Evolutionary conservation across 495 filamentous ascomycete species (phyloP).

Genomic region (Extremus antarcticus): DNA sequence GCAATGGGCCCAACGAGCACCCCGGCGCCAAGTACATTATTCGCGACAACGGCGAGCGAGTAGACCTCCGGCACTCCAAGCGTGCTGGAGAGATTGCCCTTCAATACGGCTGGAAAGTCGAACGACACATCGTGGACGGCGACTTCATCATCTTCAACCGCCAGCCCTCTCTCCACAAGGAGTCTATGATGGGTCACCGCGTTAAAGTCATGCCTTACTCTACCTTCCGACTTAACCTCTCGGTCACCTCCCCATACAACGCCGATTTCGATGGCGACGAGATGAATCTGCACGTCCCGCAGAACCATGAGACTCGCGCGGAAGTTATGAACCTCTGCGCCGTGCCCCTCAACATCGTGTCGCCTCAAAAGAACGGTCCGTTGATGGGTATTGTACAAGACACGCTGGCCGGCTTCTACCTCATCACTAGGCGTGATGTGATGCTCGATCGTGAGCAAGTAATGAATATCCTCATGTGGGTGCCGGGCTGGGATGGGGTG

Average conservation of each 20-base stretch:
- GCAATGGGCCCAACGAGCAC: conserved; percentile 87
- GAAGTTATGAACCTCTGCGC: conserved; percentile 89
- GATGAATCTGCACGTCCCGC: conserved; percentile 99
- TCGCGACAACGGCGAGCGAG: conserved; percentile 78
- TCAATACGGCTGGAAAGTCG: conserved; percentile 96
- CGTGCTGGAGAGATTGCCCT: conserved; percentile 64
- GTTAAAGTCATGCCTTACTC: conserved; percentile 98
- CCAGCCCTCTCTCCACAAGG: conserved; percentile 96
- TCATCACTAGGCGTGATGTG: conserved; percentile 83
- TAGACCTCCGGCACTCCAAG: conserved; percentile 87
- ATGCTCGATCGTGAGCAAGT: conserved; percentile 83
- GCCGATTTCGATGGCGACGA: conserved; percentile 99
- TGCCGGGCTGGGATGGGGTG: conserved; percentile 92
- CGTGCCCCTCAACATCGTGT: conserved; percentile 95
- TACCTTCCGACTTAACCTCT: conserved; percentile 92
- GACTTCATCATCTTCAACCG: conserved; percentile 99
- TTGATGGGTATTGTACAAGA: conserved; percentile 99
- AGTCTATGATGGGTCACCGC: conserved; percentile 99
- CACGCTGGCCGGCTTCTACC: conserved; percentile 91
- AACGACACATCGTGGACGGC: conserved; percentile 87
- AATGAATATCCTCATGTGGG: conserved; percentile 94
- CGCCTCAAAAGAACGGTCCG: conserved; percentile 89
- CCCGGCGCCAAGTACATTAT: conserved; percentile 94
- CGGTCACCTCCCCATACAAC: conserved; percentile 96
- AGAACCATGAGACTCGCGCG: conserved; percentile 88